Evolutionary conservation across 73 alveolate genomes (phyloP).

Genomic region (Symbiodinium pilosum): DNA sequence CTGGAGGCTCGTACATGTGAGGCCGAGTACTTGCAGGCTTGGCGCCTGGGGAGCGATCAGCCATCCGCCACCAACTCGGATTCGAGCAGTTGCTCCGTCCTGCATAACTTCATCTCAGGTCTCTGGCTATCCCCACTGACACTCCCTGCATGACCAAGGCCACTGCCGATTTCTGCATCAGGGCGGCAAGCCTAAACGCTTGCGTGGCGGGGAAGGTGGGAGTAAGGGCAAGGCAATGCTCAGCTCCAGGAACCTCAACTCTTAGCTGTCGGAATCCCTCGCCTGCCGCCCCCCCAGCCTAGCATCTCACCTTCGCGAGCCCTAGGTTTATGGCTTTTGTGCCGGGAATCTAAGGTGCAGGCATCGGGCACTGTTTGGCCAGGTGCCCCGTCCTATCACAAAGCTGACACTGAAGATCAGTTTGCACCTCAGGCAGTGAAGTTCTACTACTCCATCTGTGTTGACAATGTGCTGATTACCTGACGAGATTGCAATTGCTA

Average conservation of each 20-base stretch:
- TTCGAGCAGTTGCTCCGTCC: slow-evolving; percentile 44
- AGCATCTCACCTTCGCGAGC: no score
- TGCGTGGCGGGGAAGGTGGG: neutral
- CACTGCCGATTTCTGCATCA: neutral
- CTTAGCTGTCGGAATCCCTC: no score
- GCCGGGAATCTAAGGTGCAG: neutral
- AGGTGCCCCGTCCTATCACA: neutral
- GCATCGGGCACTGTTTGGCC: neutral
- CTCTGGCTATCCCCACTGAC: no score
- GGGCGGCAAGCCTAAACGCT: neutral
- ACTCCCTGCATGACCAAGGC: neutral
- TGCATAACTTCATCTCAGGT: neutral
- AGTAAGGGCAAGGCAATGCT: neutral
- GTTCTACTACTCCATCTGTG: no score
- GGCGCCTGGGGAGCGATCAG: slow-evolving; percentile 79
- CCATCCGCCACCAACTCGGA: slow-evolving; percentile 90
- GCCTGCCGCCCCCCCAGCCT: no score
- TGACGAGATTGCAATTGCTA: neutral
- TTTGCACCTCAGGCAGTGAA: neutral
- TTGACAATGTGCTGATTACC: no score
- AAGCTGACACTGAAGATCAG: neutral
- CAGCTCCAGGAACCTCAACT: no score
- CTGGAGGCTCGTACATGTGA: neutral
- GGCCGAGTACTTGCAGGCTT: neutral
- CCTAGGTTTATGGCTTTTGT: no score